A percentile compares a stretch with the other conserved stretches of the same genome.
phyloP scores from a whole-genome alignment of 2,329 filamentous ascomycete species.

The Rutstroemia sp. region DNA sequence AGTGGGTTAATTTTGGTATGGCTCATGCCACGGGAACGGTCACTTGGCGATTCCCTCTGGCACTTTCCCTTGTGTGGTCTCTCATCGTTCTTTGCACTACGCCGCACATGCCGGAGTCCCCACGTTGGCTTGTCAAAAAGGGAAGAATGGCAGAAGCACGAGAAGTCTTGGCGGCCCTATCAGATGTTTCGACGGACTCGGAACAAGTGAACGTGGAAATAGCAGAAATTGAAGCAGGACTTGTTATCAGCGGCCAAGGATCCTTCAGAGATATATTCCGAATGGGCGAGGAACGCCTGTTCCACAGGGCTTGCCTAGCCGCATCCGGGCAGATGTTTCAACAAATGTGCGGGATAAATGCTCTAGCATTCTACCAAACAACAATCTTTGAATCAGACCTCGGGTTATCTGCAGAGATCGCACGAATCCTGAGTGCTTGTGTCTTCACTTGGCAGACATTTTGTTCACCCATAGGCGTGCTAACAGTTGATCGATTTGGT shows the following conservation, averaged over 20 bases:
- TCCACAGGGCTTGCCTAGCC: conserved; percentile 45
- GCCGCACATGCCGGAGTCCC: conserved; percentile 45
- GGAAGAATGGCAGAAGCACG: conserved; percentile 37
- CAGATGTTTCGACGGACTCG: conserved; percentile 37
- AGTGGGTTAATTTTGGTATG: conserved; percentile 52
- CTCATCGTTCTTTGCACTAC: conserved; percentile 48
- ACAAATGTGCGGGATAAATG: conserved; percentile 38
- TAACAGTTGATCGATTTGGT: conserved; percentile 48
- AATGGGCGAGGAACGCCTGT: conserved; percentile 43
- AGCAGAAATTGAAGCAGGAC: conserved; percentile 48
- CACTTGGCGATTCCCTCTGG: conserved; percentile 54
- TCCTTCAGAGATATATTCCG: conserved; percentile 39
- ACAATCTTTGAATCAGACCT: conserved; percentile 44
- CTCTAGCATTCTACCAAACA: conserved; percentile 40
- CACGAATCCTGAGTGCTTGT: conserved; percentile 47
- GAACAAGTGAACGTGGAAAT: conserved; percentile 49
- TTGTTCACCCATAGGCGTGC: conserved; percentile 29
- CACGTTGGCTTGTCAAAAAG: conserved; percentile 39
- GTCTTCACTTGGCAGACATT: conserved; percentile 25
- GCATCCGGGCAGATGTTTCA: conserved; percentile 44
- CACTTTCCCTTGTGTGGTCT: conserved; percentile 51
- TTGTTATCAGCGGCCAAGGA: conserved; percentile 44
- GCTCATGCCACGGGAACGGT: conserved; percentile 44
- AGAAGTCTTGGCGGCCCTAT: conserved; percentile 36
- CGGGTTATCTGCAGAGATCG: conserved; percentile 37